Base-by-base conservation (phyloP, 2,329 filamentous ascomycete species). In the Aureobasidium leucospermi region DNA sequence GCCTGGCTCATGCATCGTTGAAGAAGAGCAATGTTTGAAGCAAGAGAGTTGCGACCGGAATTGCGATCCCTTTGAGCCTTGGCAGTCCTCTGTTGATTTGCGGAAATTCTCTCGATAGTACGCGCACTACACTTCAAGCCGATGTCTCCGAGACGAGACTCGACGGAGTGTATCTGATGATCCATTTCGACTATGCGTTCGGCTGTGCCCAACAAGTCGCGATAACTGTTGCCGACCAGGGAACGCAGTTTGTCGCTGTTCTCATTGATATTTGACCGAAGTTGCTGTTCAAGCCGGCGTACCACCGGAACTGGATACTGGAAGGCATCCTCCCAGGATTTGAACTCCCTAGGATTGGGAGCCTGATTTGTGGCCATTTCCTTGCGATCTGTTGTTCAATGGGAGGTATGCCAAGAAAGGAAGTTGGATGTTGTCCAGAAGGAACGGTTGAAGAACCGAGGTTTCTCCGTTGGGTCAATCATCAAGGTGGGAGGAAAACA, bases 111-210 rank as follows among this genome's bases (percentile, higher is more conserved):
- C 28, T 85, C 85, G 28, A 96, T 78, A 29, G 86, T 79, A 56
- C 81, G 77, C 39, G 89, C 82, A 55, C 92, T 91, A 73, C 93
- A 96, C 60, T 84, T 83, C 43, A 83, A 82, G 47, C 90, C 89
- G 76, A 96, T 87, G 61, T 80, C 79, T 15, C 82, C 82, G 55
- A 97, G 79, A 39, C 85, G 82, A 5, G 79, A 76, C 72, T 96
- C 90, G 15, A 90, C 87, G 11, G 79, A 76, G 62, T 86, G 82
- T 75, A 94, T 93, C 69, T 93, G 85, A 41, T 74, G 75, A 65
- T 90, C 88, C 90, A 97, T 96, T 62, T 86, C 82, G 58, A 96
- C 88, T 65, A 97, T 97, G n/a, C 86, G 86, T 74, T 96, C 92
- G 58, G 93, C 93, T 0, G 93, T 96, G 56, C 89, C 89, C 29